These are phyloP conservation scores for Arthrinium puccinioides DNA, from an alignment of 2,329 filamentous ascomycete genomes.

Conservation along the genomic window DNA sequence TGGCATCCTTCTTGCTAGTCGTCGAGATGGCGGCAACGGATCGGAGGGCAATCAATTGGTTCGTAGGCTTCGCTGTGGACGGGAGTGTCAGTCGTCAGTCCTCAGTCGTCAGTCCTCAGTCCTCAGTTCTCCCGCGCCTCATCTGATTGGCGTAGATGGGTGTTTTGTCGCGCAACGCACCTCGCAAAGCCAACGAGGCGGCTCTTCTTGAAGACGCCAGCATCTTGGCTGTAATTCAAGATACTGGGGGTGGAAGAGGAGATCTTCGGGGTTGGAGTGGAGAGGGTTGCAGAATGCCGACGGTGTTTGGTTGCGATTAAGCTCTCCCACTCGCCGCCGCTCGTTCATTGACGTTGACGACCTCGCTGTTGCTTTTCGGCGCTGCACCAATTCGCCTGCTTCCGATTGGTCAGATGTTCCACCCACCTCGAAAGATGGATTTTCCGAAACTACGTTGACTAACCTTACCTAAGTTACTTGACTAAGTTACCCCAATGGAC, in stretches of 20 bases:
- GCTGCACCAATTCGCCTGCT: too few relatives aligned
- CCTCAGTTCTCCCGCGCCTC: not conserved
- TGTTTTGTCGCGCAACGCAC: slow-evolving; percentile 16
- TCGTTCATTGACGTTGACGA: slow-evolving; percentile 11
- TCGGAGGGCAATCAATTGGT: slow-evolving; percentile 51
- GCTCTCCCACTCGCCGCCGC: too few relatives aligned
- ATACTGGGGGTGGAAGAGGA: slow-evolving; percentile 2
- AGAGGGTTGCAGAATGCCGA: not conserved
- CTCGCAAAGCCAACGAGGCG: slow-evolving; percentile 33
- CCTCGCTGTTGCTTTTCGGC: slow-evolving; percentile 10
- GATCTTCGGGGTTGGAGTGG: slow-evolving; percentile 4
- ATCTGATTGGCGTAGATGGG: too few relatives aligned
- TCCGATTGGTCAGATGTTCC: too few relatives aligned
- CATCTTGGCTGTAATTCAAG: slow-evolving; percentile 21
- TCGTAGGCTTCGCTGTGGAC: slow-evolving; percentile 56
- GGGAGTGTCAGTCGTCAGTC: not conserved
- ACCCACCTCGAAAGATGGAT: too few relatives aligned
- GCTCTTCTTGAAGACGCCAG: slow-evolving; percentile 32
- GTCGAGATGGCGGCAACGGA: slow-evolving; percentile 59
- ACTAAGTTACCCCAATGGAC: too few relatives aligned
- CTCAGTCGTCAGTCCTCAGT: not conserved
- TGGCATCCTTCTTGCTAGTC: slow-evolving; percentile 57
- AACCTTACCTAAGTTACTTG: too few relatives aligned
- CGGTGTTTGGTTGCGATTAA: not conserved
- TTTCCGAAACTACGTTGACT: too few relatives aligned